Evolutionary conservation across 768 basidiomycete species (phyloP).

Genomic region (Galerina marginata): DNA sequence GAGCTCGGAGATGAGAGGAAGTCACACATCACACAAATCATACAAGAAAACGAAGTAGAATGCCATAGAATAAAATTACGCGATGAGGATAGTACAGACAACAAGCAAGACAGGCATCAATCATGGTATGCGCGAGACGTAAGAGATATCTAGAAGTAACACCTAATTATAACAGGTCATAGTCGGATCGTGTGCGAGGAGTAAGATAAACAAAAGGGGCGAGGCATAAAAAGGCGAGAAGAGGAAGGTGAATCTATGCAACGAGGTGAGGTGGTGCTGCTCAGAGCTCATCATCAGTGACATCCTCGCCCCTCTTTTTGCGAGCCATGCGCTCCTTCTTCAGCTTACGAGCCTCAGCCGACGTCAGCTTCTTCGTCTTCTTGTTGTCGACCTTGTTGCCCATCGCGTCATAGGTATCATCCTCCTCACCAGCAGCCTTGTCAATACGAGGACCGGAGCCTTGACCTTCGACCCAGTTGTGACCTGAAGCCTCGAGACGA

Average conservation of each 20-base stretch:
- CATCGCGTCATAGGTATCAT: slow-evolving; percentile 94
- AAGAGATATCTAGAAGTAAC: slow-evolving; percentile 20
- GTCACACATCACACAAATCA: not conserved
- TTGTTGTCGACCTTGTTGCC: slow-evolving; percentile 92
- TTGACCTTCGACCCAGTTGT: slow-evolving; percentile 99
- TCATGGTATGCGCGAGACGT: slow-evolving; percentile 19
- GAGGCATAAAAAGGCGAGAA: slow-evolving; percentile 13
- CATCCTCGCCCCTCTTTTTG: slow-evolving; percentile 86
- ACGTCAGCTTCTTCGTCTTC: slow-evolving; percentile 86
- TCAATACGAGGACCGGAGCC: slow-evolving; percentile 95
- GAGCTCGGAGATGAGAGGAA: not conserved
- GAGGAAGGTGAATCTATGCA: slow-evolving; percentile 18
- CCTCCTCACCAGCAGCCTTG: slow-evolving; percentile 90
- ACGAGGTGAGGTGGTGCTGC: slow-evolving; percentile 16
- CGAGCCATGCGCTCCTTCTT: slow-evolving; percentile 98
- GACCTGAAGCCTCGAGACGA: slow-evolving; percentile 93
- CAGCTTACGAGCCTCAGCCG: slow-evolving; percentile 83
- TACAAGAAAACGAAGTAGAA: slow-evolving; percentile 23
- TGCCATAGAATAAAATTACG: slow-evolving; percentile 28
- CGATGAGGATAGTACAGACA: slow-evolving; percentile 25
- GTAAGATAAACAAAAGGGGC: slow-evolving; percentile 13
- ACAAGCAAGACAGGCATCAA: slow-evolving; percentile 15
- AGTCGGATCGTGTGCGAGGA: slow-evolving; percentile 20
- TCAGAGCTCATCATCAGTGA: slow-evolving; percentile 70
- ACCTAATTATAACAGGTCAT: slow-evolving; percentile 28